A percentile compares a stretch with the other conserved stretches of the same genome.
phyloP scores from a whole-genome alignment of 176 grass and related monocot species.

The Juncus inflexus region DNA sequence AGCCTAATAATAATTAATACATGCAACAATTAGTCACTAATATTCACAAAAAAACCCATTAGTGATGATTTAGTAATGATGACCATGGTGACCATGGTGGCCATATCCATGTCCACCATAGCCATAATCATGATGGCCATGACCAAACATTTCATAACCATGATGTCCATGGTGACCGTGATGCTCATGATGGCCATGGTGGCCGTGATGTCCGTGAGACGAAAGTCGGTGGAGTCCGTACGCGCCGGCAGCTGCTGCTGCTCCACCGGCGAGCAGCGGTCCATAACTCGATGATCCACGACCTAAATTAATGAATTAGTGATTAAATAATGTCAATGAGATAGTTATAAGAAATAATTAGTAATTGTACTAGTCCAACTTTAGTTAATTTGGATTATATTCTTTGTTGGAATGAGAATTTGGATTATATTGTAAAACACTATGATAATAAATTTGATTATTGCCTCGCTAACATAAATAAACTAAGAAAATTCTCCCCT shows the following conservation, averaged over 20 bases:
- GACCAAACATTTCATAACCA: neutral
- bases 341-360: neutral
- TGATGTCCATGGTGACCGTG: neutral
- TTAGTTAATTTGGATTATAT: too few species aligned
- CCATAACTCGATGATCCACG: slow-evolving; percentile 21
- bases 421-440: neutral
- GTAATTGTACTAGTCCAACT: too few species aligned
- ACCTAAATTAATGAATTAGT: slow-evolving; percentile 6
- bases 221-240: slow-evolving; percentile 34
- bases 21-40: too few species aligned
- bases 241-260: slow-evolving; percentile 28
- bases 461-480: neutral
- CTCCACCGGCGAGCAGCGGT: slow-evolving; percentile 21
- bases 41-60: too few species aligned
- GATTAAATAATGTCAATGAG: neutral
- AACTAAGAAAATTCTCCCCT: too few species aligned
- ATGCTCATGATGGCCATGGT: neutral
- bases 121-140: slow-evolving; percentile 4
- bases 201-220: slow-evolving; percentile 25
- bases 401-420: too few species aligned
- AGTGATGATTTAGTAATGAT: too few species aligned
- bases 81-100: too few species aligned
- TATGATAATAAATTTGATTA: neutral
- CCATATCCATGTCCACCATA: neutral
- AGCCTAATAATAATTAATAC: too few species aligned